These are phyloP conservation scores for Peniophora sp. DNA, from an alignment of 1,284 basidiomycete species.

Conservation along the genomic window DNA sequence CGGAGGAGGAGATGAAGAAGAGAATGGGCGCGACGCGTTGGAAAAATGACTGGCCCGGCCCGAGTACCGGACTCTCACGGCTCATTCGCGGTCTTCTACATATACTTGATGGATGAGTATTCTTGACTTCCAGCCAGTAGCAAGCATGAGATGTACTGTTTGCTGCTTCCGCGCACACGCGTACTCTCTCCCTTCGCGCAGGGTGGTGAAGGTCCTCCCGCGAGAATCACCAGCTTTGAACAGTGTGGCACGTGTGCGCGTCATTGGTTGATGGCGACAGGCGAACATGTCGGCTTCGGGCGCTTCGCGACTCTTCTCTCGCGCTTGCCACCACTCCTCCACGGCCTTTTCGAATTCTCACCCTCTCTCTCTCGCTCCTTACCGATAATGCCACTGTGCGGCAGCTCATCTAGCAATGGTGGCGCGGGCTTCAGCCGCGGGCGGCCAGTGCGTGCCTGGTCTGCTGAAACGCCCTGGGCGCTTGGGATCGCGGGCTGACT, in stretches of 20 bases:
- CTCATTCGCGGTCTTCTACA: too few species aligned
- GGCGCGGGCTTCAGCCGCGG: constrained; percentile 9
- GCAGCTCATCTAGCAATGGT: constrained; percentile 7
- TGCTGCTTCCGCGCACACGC: too few species aligned
- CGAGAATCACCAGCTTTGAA: not conserved
- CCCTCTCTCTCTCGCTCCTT: not conserved
- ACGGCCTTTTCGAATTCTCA: not conserved
- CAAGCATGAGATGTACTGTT: too few species aligned
- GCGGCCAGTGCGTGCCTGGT: constrained; percentile 8
- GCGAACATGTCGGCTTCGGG: not conserved
- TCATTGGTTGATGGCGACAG: not conserved
- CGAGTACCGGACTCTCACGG: too few species aligned
- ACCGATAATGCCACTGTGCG: constrained; percentile 9
- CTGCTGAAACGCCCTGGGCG: not conserved
- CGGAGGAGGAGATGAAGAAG: not conserved
- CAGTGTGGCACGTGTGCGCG: not conserved
- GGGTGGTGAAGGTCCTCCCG: too few species aligned
- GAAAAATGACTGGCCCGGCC: too few species aligned
- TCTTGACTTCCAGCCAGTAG: too few species aligned
- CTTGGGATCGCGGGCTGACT: not conserved
- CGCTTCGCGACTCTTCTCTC: too few species aligned
- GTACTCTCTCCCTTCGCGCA: too few species aligned
- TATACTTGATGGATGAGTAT: too few species aligned
- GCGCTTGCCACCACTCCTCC: not conserved
- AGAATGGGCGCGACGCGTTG: too few species aligned